Evolutionary conservation across 2,329 filamentous ascomycete species (phyloP).

Genomic region (Talaromyces sp.): DNA sequence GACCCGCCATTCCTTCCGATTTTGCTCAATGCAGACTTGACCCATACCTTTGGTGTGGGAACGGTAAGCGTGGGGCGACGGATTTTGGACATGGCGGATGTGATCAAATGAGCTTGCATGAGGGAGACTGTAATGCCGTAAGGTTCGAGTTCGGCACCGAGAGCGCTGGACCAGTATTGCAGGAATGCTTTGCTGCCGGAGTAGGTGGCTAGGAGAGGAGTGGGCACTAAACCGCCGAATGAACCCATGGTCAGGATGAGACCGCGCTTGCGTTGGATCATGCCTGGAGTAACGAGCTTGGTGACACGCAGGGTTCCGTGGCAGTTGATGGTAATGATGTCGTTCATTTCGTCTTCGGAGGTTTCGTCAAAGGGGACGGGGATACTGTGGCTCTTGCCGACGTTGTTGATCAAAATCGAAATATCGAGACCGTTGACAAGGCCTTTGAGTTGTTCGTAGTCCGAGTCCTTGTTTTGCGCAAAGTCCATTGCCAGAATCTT

Average conservation of each 20-base stretch:
- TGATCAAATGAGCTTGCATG: slow-evolving; percentile 87
- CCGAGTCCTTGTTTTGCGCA: slow-evolving; percentile 69
- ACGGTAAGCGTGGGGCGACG: slow-evolving; percentile 73
- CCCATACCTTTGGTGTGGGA: slow-evolving; percentile 78
- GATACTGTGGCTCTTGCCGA: slow-evolving; percentile 89
- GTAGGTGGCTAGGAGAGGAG: slow-evolving; percentile 90
- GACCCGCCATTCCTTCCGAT: slow-evolving; percentile 74
- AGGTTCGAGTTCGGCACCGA: slow-evolving; percentile 76
- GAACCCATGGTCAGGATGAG: slow-evolving; percentile 97
- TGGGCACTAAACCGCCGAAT: slow-evolving; percentile 88
- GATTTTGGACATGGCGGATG: slow-evolving; percentile 96
- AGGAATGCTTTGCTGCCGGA: slow-evolving; percentile 97
- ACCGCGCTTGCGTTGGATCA: slow-evolving; percentile 79
- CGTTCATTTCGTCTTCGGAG: slow-evolving; percentile 70
- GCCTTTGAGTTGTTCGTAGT: slow-evolving; percentile 71
- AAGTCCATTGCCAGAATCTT: slow-evolving; percentile 92
- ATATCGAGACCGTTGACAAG: slow-evolving; percentile 73
- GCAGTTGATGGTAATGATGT: slow-evolving; percentile 96
- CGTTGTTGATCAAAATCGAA: slow-evolving; percentile 91
- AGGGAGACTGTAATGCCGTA: slow-evolving; percentile 86
- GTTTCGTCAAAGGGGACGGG: slow-evolving; percentile 86
- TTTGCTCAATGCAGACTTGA: slow-evolving; percentile 72
- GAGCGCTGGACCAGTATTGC: slow-evolving; percentile 87
- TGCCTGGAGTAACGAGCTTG: slow-evolving; percentile 75
- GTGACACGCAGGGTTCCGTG: slow-evolving; percentile 85